Base-by-base conservation (phyloP, 2,329 filamentous ascomycete species). In the Chaetothyriales sp. region DNA sequence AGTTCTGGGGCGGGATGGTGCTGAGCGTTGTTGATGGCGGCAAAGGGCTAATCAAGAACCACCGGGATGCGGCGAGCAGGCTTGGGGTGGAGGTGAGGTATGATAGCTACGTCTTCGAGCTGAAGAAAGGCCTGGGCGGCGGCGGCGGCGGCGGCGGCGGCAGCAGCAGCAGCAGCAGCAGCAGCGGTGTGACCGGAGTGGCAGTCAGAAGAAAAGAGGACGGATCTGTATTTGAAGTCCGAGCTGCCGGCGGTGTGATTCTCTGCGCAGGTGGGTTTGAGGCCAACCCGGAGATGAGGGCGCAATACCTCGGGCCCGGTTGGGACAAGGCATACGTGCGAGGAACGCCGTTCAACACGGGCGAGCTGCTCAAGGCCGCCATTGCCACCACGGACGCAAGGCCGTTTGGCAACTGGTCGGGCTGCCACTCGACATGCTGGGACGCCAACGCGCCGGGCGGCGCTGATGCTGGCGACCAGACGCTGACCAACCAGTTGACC, bases 1-100 rank as follows among this genome's bases (percentile, higher is more conserved):
- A 78, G 59, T 84, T 84, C 61, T 84, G 80, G 80, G 81, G 81
- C 9, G 80, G 80, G 0, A 64, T 84, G 60, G 70, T 68, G n/a
- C 63, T 83, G 32, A 79, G 73, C 59, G 78, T 75, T 0, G 60
- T 76, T 48, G 74, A 78, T 54, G 78, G 77, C 1, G 79, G 79
- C 0, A 79, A 79, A 56, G 76, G 78, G 0, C 64, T 83, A 5
- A 71, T 80, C 2, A 60, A 68, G 20, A 71, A 77, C 53, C 68
- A 78, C 53, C 46, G 49, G 44, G 48, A 50, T 46, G 49, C 47
- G 49, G 78, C 75, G 0, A 54, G 57, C 43, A 61, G 58, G 7
- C 62, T 67, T 6, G 72, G 72, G 1, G 63, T 80, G 2, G 54
- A 63, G 2, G 62, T 77, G 0, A 65, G 63, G 44, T 79, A 71